These are phyloP conservation scores for Penicillium paradoxum DNA, from an alignment of 495 filamentous ascomycete genomes.

Conservation along the genomic window DNA sequence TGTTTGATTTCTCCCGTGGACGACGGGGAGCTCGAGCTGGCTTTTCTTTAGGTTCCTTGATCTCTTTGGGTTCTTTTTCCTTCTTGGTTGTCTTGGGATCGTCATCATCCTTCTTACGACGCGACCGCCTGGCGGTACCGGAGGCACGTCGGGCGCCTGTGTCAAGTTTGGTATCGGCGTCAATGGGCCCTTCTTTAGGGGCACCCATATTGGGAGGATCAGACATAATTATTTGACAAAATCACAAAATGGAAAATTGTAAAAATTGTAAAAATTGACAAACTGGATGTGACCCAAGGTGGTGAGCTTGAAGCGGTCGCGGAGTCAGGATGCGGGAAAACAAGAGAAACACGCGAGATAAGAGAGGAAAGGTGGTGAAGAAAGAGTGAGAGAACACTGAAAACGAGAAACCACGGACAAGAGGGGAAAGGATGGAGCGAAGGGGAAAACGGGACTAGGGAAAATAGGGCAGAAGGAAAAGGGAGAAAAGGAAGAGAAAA, in stretches of 20 bases:
- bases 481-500: conserved; percentile 5
- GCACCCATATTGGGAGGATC: conserved; percentile 13
- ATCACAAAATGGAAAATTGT: background rate
- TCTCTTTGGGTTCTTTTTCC: conserved; percentile 26
- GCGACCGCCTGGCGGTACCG: conserved; percentile 35
- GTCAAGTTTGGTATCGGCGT: conserved; percentile 13
- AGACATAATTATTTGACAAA: conserved; percentile 18
- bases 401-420: background rate
- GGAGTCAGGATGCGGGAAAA: background rate
- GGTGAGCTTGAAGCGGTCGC: background rate
- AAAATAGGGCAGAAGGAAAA: conserved; percentile 3
- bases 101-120: conserved; percentile 44
- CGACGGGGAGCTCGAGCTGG: conserved; percentile 38
- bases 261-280: background rate
- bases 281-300: background rate
- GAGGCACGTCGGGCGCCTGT: conserved; percentile 29
- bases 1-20: conserved; percentile 36
- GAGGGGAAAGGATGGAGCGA: conserved; percentile 9
- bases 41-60: conserved; percentile 30
- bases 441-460: conserved; percentile 8
- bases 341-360: conserved; percentile 43
- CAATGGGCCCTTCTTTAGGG: conserved; percentile 14
- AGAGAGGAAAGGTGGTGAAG: conserved; percentile 15
- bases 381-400: conserved; percentile 12
- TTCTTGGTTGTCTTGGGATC: conserved; percentile 17